Percentiles rank a stretch among this genome's conserved stretches.
phyloP scores from a whole-genome alignment of 1,284 basidiomycete genomes.

The Malassezia pachydermatis region DNA sequence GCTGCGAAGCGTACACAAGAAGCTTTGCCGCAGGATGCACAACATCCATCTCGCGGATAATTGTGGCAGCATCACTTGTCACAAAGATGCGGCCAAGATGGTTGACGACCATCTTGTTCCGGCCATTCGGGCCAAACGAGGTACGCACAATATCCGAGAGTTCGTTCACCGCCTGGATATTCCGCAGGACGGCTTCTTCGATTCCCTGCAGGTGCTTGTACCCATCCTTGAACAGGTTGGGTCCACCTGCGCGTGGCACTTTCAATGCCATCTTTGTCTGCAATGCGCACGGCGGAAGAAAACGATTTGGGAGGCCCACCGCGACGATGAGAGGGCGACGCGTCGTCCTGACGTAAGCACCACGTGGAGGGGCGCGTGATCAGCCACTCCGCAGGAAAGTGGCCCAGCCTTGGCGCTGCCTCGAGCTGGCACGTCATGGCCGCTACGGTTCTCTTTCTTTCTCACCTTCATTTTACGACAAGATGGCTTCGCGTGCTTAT shows the following conservation, averaged over 20 bases:
- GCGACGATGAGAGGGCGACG: no score
- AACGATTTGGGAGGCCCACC: no score
- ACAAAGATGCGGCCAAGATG: conserved; percentile 92
- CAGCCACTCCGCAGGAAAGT: no score
- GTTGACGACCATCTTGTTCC: conserved; percentile 49
- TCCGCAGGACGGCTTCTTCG: conserved; percentile 74
- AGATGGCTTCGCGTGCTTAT: conserved; percentile 24
- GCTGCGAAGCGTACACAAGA: conserved; percentile 91
- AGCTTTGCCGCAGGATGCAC: conserved; percentile 96
- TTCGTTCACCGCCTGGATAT: conserved; percentile 89
- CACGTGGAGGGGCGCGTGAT: no score
- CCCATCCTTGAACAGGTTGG: conserved; percentile 73
- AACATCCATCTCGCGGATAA: conserved; percentile 94
- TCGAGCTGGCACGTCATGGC: not conserved
- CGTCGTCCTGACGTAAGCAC: no score
- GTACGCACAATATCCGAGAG: conserved; percentile 90
- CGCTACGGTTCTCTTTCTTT: no score
- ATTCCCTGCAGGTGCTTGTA: conserved; percentile 71
- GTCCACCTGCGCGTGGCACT: conserved; percentile 77
- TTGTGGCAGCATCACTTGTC: conserved; percentile 96
- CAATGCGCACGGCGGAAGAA: no score
- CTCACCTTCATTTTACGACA: no score
- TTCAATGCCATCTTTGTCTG: conserved; percentile 75
- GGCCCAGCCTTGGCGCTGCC: no score
- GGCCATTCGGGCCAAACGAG: conserved; percentile 85